Evolutionary conservation across 192 early-diverging fungal species (phyloP).

Genomic region (Coemansia sp.): DNA sequence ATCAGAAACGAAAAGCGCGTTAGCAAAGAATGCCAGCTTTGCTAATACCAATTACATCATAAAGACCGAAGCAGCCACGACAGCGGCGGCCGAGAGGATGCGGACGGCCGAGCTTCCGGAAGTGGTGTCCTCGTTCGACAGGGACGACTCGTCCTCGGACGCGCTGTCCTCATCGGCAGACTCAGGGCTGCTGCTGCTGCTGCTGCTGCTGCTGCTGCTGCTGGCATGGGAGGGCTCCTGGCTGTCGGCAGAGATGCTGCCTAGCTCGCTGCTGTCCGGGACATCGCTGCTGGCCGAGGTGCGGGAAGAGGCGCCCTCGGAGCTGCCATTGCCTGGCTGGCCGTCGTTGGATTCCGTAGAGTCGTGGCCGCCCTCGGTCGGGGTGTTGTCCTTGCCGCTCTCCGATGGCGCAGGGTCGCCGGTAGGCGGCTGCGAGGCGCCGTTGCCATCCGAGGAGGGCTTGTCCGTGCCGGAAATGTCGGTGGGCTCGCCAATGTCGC

Average conservation of each 20-base stretch:
- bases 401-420: neutral
- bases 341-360: neutral
- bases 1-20: neutral
- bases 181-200: neutral
- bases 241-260: neutral
- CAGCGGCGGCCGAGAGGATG: slow-evolving; percentile 34
- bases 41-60: slow-evolving; percentile 7
- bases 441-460: neutral
- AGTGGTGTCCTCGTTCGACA: slow-evolving; percentile 10
- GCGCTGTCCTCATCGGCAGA: slow-evolving; percentile 4
- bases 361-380: neutral
- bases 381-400: slow-evolving; percentile 1
- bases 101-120: slow-evolving; percentile 15
- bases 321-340: neutral
- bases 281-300: neutral
- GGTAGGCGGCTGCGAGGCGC: neutral
- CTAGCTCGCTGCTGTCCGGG: slow-evolving; percentile 6
- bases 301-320: neutral
- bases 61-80: slow-evolving; percentile 18
- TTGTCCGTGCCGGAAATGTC: neutral
- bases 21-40: neutral
- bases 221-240: neutral
- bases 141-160: slow-evolving; percentile 9
- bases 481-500: slow-evolving; percentile 20
- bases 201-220: neutral